phyloP scores from a whole-genome alignment of 306 rosid genomes.

The Astragalus membranaceus region DNA sequence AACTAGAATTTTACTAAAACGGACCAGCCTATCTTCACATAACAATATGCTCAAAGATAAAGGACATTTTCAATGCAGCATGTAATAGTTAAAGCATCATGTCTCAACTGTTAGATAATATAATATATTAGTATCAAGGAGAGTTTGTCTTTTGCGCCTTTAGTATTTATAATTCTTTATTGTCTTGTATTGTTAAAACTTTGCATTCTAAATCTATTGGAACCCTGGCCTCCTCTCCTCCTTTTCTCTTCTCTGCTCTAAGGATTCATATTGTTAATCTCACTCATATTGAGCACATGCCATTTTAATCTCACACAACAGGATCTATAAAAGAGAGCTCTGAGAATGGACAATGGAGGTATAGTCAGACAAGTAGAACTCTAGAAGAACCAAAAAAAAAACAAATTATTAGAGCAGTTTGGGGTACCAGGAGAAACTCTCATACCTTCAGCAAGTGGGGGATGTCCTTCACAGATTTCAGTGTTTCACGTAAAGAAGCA shows the following conservation, averaged over 20 bases:
- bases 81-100: not conserved
- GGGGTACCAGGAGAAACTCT: too few relatives aligned
- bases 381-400: constrained; percentile 17
- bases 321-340: constrained; percentile 18
- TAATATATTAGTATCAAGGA: too few relatives aligned
- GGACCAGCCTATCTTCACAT: constrained; percentile 12
- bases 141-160: too few relatives aligned
- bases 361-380: not conserved
- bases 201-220: too few relatives aligned
- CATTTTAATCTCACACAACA: not conserved
- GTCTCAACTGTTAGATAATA: too few relatives aligned
- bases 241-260: too few relatives aligned
- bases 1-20: constrained; percentile 16
- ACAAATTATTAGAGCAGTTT: too few relatives aligned
- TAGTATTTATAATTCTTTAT: too few relatives aligned
- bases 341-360: not conserved
- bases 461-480: constrained; percentile 85
- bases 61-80: not conserved
- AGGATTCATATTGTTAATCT: too few relatives aligned
- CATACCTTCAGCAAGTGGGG: constrained; percentile 81
- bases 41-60: not conserved
- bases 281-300: too few relatives aligned
- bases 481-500: constrained; percentile 66
- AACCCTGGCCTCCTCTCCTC: too few relatives aligned
- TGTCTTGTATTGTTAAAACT: too few relatives aligned